phyloP scores from a whole-genome alignment of 1,284 basidiomycete genomes.

The Erythrobasidium hasegawianum region DNA sequence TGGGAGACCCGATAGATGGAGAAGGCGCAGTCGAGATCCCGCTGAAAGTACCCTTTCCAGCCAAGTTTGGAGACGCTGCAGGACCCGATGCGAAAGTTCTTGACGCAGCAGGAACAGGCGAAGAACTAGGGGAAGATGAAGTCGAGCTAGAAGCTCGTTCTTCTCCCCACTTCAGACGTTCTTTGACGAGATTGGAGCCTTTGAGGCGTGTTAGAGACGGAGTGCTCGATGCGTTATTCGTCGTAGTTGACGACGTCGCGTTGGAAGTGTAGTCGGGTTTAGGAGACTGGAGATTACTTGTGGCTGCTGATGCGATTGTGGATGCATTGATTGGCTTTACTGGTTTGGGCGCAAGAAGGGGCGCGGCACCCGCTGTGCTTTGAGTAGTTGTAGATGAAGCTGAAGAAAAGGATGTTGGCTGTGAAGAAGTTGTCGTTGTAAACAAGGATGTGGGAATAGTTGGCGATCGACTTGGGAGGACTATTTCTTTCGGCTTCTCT shows the following conservation, averaged over 20 bases:
- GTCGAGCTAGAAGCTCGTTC: conserved; percentile 12
- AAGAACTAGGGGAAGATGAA: conserved; percentile 6
- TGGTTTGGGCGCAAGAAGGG: background rate
- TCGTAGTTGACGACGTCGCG: background rate
- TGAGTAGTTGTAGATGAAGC: too few relatives aligned
- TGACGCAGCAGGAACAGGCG: background rate
- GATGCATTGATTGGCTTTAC: background rate
- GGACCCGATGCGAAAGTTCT: background rate
- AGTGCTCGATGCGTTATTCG: conserved; percentile 6
- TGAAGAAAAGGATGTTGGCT: background rate
- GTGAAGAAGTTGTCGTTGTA: background rate
- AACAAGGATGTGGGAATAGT: background rate
- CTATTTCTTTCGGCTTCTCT: background rate
- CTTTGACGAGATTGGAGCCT: conserved; percentile 31
- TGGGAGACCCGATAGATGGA: too few relatives aligned
- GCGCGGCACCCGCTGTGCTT: too few relatives aligned
- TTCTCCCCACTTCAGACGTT: conserved; percentile 36
- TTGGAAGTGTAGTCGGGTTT: background rate
- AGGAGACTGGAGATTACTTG: too few relatives aligned
- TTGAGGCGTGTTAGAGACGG: conserved; percentile 27
- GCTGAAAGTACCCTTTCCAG: too few relatives aligned
- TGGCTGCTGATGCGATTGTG: background rate
- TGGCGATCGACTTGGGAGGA: background rate
- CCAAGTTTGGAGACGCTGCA: too few relatives aligned
- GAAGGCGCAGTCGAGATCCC: background rate